Percentiles rank a stretch among this genome's conserved stretches.
phyloP scores from a whole-genome alignment of 2,329 filamentous ascomycete genomes.

The Rutstroemia sp. region DNA sequence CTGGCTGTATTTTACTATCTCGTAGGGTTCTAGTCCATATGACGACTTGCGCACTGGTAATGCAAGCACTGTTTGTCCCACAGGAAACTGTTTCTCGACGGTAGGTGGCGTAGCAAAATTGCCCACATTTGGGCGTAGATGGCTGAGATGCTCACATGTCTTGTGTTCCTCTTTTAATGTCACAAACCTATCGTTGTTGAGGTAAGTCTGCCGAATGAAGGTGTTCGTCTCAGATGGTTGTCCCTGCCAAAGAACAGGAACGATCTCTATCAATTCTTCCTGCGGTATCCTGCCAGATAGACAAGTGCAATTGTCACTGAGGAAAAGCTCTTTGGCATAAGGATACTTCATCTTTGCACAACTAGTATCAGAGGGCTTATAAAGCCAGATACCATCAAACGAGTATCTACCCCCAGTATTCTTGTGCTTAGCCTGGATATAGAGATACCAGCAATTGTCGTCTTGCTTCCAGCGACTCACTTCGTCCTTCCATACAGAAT shows the following conservation, averaged over 20 bases:
- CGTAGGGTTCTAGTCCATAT: constrained; percentile 48
- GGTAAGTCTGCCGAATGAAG: constrained; percentile 66
- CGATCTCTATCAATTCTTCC: constrained; percentile 48
- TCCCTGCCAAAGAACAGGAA: constrained; percentile 51
- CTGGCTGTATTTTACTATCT: constrained; percentile 40
- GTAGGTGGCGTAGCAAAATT: neutral
- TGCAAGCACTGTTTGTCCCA: constrained; percentile 50
- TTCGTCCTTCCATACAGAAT: constrained; percentile 49
- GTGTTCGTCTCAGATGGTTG: constrained; percentile 41
- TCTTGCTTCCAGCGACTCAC: constrained; percentile 35
- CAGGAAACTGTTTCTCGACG: constrained; percentile 29
- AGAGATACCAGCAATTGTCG: constrained; percentile 59
- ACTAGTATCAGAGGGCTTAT: constrained; percentile 62
- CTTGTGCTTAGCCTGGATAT: constrained; percentile 51
- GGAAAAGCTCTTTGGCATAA: constrained; percentile 64
- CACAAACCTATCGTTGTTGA: constrained; percentile 53
- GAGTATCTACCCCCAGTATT: constrained; percentile 31
- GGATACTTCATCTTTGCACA: constrained; percentile 63
- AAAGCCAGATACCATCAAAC: constrained; percentile 68
- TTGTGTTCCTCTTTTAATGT: constrained; percentile 50
- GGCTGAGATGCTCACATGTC: constrained; percentile 37
- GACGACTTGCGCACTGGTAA: constrained; percentile 36
- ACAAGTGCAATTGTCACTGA: constrained; percentile 72
- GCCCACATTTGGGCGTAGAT: constrained; percentile 3
- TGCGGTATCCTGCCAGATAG: constrained; percentile 37